A percentile compares a stretch with the other conserved stretches of the same genome.
phyloP scores from a whole-genome alignment of 371 early-diverging fungal species.

The Funneliformis caledonium region DNA sequence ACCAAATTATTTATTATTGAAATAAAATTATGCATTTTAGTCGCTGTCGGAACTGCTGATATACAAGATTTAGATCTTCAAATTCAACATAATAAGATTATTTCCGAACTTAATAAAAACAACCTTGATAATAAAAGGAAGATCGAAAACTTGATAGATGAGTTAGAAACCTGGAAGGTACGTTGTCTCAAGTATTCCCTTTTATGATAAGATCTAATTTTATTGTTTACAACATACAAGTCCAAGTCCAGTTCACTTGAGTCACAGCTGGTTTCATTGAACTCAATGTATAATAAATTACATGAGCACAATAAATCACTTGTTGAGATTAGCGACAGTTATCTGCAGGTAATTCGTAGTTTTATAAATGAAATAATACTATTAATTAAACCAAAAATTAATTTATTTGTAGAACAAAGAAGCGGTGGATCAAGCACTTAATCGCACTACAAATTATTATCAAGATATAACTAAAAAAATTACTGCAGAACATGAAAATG shows the following conservation, averaged over 20 bases:
- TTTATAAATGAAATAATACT: background rate
- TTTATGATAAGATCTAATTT: background rate
- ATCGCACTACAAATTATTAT: constrained; percentile 21
- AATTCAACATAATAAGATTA: background rate
- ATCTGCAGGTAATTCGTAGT: background rate
- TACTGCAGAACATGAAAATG: constrained; percentile 25
- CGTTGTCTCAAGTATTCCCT: background rate
- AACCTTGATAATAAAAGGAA: background rate
- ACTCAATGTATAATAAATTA: background rate
- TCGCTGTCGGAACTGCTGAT: constrained; percentile 30
- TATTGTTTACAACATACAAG: background rate
- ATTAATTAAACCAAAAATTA: background rate
- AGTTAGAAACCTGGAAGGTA: constrained; percentile 11
- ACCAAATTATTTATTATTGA: background rate
- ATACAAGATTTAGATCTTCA: constrained; percentile 15
- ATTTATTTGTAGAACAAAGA: background rate
- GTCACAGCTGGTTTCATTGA: background rate
- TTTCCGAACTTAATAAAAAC: background rate
- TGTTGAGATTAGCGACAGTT: background rate
- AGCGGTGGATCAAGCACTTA: constrained; percentile 19
- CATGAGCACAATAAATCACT: constrained; percentile 10
- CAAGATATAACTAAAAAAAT: constrained; percentile 13
- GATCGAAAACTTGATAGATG: background rate
- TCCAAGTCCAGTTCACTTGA: constrained; percentile 16
- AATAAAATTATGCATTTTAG: background rate